Conservation (phyloP, 1,139 yeast species). For the Lizanozyma gosingica region DNA sequence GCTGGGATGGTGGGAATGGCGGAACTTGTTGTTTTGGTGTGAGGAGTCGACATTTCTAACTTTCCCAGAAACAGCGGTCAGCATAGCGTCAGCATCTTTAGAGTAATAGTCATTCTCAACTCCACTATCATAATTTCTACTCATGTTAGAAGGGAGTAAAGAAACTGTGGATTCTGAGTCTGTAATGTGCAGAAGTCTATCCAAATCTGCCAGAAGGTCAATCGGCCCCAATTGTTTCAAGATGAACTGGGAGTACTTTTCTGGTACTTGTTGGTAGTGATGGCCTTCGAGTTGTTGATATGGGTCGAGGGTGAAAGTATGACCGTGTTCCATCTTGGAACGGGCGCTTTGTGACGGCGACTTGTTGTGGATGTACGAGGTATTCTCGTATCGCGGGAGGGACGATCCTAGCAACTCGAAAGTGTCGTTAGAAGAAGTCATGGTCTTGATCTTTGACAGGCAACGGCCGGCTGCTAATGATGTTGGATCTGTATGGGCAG, state of each 20-base stretch:
- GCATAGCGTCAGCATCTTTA: too few relatives aligned
- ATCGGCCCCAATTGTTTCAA: slow-evolving; percentile 10
- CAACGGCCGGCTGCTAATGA: too few relatives aligned
- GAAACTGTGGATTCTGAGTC: not conserved
- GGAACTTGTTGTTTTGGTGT: not conserved
- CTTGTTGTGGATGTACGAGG: not conserved
- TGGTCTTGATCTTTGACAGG: too few relatives aligned
- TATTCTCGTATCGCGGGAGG: not conserved
- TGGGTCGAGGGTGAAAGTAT: too few relatives aligned
- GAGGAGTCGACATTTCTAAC: not conserved
- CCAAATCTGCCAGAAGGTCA: not conserved
- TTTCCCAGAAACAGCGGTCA: not conserved
- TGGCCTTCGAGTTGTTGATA: not conserved
- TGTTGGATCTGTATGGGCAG: too few relatives aligned
- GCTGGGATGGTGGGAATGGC: not conserved
- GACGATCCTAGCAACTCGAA: not conserved
- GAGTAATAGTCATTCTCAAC: not conserved
- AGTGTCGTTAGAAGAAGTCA: not conserved
- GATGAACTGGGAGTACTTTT: slow-evolving; percentile 18
- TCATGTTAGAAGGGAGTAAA: too few relatives aligned
- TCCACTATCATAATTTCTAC: too few relatives aligned
- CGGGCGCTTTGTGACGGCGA: not conserved
- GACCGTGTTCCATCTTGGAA: not conserved
- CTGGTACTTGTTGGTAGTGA: slow-evolving; percentile 18
- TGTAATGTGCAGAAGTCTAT: not conserved